Evolutionary conservation across 768 basidiomycete genomes (phyloP).

Genomic region (Porpolomopsis calyptriformis): DNA sequence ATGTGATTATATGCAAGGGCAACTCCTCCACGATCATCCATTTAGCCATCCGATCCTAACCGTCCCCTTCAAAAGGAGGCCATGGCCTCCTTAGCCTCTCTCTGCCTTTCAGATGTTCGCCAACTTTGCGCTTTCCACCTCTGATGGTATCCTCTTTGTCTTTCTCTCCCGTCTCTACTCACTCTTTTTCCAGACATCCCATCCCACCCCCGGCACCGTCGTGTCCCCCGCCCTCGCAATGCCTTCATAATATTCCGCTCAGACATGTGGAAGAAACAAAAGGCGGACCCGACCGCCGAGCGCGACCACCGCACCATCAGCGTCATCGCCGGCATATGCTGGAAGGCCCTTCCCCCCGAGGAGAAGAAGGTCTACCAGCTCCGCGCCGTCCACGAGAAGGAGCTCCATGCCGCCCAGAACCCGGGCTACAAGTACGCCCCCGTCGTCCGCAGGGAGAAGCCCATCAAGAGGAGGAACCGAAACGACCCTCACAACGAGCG

Average conservation of each 20-base stretch:
- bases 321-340: constrained; percentile 50
- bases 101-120: constrained; percentile 1
- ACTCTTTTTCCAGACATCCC: no score
- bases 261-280: constrained; percentile 45
- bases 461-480: constrained; percentile 28
- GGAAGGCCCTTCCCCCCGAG: constrained; percentile 39
- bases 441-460: constrained; percentile 15
- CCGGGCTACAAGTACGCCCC: constrained; percentile 52
- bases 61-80: constrained; percentile 16
- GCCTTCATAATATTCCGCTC: constrained; percentile 69
- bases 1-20: constrained; percentile 30
- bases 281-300: constrained; percentile 39
- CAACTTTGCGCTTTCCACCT: neutral
- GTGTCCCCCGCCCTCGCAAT: constrained; percentile 63
- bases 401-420: constrained; percentile 34
- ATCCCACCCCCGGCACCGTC: no score
- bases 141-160: no score
- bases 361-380: constrained; percentile 32
- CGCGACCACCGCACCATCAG: constrained; percentile 60
- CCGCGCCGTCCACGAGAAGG: constrained; percentile 34
- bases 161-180: no score
- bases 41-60: constrained; percentile 13
- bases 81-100: constrained; percentile 2
- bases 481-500: constrained; percentile 25
- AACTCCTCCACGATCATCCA: constrained; percentile 12